Base-by-base conservation (phyloP, 371 early-diverging fungal genomes). In the Syncephalastrum monosporum region DNA sequence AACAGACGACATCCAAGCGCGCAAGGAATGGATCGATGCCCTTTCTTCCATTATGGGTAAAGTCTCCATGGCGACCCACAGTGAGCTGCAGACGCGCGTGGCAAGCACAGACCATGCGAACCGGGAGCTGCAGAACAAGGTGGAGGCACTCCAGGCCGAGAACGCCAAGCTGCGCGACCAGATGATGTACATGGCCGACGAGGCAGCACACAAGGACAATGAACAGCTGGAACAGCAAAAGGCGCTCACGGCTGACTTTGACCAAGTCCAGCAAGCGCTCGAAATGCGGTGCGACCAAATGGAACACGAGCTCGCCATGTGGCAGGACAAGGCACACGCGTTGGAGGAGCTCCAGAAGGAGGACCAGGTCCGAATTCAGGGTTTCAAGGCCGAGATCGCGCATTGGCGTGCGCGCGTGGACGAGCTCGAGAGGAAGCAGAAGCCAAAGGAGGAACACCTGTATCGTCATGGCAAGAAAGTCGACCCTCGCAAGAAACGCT, bases 21-120 rank as follows among this genome's bases (percentile, higher is more conserved):
- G 80, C 4, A 76, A 76, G 48, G 77, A 68, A 23, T 79, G 80
- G 80, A 63, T 79, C 2, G 69, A 70, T 25, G 71, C 80, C 1
- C 46, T 79, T 15, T 72, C 80, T 3, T 71, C 80, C 1, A 76
- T 79, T 43, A 74, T 76, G 80, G 80, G 80, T 23, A 79, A 79
- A 42, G 75, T 79, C 1, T 76, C 80, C 0, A 65, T 75, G 15
- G 80, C 77, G 14, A 72, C 66, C 5, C 80, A 79, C 57, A 75
- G 63, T 25, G 75, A 76, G 15, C 65, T 79, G 10, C 71, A 74
- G 14, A 64, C 72, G 8, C 71, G 74, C 42, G 70, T 69, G 1
- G 62, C 65, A 1, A 59, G 56, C 3, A 69, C 73, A 5, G 77
- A 79, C 42, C 71, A 72, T 42, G 57, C 63, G 48, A 79, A 76